phyloP scores from a whole-genome alignment of 768 basidiomycete genomes.

The Hericium coralloides region DNA sequence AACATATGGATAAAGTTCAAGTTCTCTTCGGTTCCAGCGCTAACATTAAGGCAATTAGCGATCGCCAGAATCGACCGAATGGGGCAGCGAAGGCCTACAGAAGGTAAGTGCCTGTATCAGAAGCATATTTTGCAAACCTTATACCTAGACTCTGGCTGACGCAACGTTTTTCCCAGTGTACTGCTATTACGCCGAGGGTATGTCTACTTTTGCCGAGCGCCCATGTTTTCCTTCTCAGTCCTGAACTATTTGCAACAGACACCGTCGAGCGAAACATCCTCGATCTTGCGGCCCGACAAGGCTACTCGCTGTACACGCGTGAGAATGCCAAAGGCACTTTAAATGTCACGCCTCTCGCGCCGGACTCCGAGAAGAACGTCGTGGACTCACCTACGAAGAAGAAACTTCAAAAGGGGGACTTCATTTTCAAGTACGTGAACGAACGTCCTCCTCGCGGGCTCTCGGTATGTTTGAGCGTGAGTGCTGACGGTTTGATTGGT shows the following conservation, averaged over 20 bases:
- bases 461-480: neutral
- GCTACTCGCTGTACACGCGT: conserved; percentile 71
- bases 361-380: conserved; percentile 39
- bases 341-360: conserved; percentile 48
- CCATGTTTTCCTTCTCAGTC: neutral
- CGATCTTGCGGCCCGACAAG: conserved; percentile 70
- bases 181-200: conserved; percentile 76
- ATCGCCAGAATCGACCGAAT: conserved; percentile 88
- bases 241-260: conserved; percentile 28
- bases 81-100: conserved; percentile 68
- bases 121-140: neutral
- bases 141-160: conserved; percentile 1
- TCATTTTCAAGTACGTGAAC: conserved; percentile 57
- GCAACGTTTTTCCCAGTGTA: conserved; percentile 40
- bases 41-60: conserved; percentile 33
- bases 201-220: conserved; percentile 1
- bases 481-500: neutral
- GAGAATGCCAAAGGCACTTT: conserved; percentile 61
- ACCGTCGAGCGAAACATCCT: conserved; percentile 81
- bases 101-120: conserved; percentile 37
- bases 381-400: conserved; percentile 40
- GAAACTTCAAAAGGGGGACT: conserved; percentile 57
- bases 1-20: neutral
- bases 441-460: neutral
- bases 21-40: neutral